A percentile compares a stretch with the other conserved stretches of the same genome.
These are phyloP conservation scores for Mallotus repandus DNA, from an alignment of 441 rosid genomes.

Conservation along the genomic window DNA sequence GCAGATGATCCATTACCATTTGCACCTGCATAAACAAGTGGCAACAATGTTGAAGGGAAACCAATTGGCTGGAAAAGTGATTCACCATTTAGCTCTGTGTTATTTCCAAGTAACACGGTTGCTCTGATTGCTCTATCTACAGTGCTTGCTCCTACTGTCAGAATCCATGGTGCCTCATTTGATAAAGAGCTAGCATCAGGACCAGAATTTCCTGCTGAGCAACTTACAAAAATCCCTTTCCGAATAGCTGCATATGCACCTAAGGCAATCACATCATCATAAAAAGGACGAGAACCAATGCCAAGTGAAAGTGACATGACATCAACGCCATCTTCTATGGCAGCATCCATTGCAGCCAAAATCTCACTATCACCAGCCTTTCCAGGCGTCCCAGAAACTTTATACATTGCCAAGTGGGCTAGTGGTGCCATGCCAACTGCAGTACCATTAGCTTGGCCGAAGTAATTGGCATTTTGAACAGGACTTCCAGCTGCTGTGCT, in stretches of 20 bases:
- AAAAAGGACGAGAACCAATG: conserved; percentile 28
- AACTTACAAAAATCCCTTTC: conserved; percentile 45
- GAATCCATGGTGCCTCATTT: conserved; percentile 60
- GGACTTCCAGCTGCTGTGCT: conserved; percentile 39
- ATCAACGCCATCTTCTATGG: conserved; percentile 31
- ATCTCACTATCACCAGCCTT: conserved; percentile 25
- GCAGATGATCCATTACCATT: conserved; percentile 29
- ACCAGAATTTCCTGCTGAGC: conserved; percentile 44
- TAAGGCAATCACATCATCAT: conserved; percentile 29
- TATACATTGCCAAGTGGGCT: conserved; percentile 35
- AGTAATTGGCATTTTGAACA: conserved; percentile 26
- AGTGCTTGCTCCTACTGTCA: conserved; percentile 52
- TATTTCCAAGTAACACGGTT: conserved; percentile 40
- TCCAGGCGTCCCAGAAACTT: conserved; percentile 18
- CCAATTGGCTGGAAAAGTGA: conserved; percentile 31
- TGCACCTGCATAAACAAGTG: conserved; percentile 39
- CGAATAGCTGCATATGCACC: conserved; percentile 44
- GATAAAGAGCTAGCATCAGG: conserved; percentile 31
- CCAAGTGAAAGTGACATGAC: conserved; percentile 33
- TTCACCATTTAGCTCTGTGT: conserved; percentile 38
- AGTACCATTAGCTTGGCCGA: conserved; percentile 30
- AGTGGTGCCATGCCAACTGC: conserved; percentile 30
- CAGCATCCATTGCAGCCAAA: conserved; percentile 33
- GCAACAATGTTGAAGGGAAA: conserved; percentile 28
- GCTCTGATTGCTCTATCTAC: conserved; percentile 37